A percentile compares a stretch with the other conserved stretches of the same genome.
Evolutionary conservation across 2,329 filamentous ascomycete species (phyloP).

Genomic region (Alternaria conjuncta): DNA sequence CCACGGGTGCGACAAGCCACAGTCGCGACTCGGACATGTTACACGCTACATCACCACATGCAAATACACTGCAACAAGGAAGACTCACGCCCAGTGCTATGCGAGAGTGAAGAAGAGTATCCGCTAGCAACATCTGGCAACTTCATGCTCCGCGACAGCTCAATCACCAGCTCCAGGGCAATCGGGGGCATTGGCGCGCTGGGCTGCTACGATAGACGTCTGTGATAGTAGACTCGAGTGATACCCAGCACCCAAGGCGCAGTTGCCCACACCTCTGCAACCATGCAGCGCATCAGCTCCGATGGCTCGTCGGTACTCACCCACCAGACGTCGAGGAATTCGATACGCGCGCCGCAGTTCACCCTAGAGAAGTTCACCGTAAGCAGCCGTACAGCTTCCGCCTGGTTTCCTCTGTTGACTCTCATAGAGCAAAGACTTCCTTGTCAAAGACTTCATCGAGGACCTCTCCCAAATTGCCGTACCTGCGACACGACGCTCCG

Average conservation of each 20-base stretch:
- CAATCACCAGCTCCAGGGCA: conserved; percentile 18
- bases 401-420: conserved; percentile 13
- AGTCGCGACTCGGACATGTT: conserved; percentile 5
- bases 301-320: conserved; percentile 54
- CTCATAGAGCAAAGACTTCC: conserved; percentile 72
- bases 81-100: not conserved
- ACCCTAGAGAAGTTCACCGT: conserved; percentile 75
- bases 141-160: conserved; percentile 19
- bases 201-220: conserved; percentile 16
- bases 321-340: conserved; percentile 46
- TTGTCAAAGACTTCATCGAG: conserved; percentile 97
- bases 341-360: conserved; percentile 68
- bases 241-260: not conserved
- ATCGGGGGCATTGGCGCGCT: conserved; percentile 18
- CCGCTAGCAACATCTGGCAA: not conserved
- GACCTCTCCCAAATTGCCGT: conserved; percentile 84
- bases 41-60: not conserved
- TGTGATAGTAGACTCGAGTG: conserved; percentile 7
- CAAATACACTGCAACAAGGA: not conserved
- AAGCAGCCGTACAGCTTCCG: conserved; percentile 7
- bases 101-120: not conserved
- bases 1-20: conserved; percentile 34
- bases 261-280: not conserved
- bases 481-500: conserved; percentile 80
- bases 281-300: conserved; percentile 46